A percentile compares a stretch with the other conserved stretches of the same genome.
Conservation (phyloP, 2,329 filamentous ascomycete species). For the Calonectria fujianensis region DNA sequence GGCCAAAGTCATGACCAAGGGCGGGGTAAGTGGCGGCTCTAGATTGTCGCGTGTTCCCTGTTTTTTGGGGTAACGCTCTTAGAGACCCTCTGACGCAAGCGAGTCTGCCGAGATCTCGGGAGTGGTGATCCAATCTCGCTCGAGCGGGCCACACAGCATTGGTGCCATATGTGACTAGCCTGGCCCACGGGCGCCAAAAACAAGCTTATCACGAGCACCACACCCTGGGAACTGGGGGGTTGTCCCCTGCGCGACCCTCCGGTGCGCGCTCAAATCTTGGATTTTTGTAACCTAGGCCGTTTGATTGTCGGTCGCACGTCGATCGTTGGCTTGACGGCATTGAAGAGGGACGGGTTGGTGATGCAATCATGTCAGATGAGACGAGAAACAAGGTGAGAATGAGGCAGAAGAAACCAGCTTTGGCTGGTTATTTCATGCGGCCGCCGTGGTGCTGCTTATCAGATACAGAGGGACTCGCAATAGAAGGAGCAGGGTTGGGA, state of each 20-base stretch:
- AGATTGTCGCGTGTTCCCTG: constrained; percentile 4
- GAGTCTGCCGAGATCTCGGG: background rate
- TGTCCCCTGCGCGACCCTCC: background rate
- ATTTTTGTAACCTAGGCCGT: background rate
- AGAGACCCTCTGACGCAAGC: constrained; percentile 11
- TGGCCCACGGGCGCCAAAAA: constrained; percentile 9
- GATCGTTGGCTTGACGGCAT: background rate
- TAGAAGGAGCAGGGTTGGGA: background rate
- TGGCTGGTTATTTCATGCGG: background rate
- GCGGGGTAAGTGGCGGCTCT: constrained; percentile 7
- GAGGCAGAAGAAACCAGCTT: background rate
- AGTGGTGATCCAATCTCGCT: constrained; percentile 13
- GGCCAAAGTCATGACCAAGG: background rate
- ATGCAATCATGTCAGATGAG: background rate
- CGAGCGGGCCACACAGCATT: background rate
- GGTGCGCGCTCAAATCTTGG: background rate
- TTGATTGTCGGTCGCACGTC: background rate
- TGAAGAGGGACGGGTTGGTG: background rate
- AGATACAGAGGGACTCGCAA: background rate
- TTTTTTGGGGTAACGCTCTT: constrained; percentile 1
- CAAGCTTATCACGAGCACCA: constrained; percentile 11
- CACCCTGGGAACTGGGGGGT: background rate
- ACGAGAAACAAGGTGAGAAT: background rate
- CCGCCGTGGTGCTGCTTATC: background rate
- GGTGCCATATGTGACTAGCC: background rate